A percentile compares a stretch with the other conserved stretches of the same genome.
Conservation (phyloP, 768 basidiomycete species). For the Mycena amicta region DNA sequence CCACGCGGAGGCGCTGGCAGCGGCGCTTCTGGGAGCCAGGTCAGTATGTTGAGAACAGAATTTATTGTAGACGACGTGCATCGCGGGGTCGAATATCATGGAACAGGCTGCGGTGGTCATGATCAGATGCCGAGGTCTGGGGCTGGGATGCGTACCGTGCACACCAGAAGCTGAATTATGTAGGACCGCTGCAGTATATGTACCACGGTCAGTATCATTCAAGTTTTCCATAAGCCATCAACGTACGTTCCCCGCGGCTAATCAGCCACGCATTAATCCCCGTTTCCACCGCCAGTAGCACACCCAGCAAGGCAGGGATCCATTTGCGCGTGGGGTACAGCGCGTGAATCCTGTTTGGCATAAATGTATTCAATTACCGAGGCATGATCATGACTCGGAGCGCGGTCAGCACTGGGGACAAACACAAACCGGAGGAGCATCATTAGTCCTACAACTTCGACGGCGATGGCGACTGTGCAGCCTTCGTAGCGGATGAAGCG, state of each 20-base stretch:
- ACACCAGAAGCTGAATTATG: conserved; percentile 17
- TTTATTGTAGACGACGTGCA: too few species aligned
- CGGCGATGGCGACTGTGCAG: conserved; percentile 43
- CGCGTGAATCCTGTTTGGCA: conserved; percentile 30
- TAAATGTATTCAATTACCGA: not conserved
- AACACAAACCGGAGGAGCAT: conserved; percentile 32
- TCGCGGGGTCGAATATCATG: conserved; percentile 36
- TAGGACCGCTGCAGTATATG: conserved; percentile 5
- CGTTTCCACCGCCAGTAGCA: conserved; percentile 29
- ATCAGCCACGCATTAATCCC: conserved; percentile 37
- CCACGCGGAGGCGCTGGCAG: conserved; percentile 37
- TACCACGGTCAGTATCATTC: not conserved
- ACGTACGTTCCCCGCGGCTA: conserved; percentile 33
- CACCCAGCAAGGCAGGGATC: conserved; percentile 26
- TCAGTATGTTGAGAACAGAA: too few species aligned
- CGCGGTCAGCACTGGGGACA: not conserved
- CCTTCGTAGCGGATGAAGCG: conserved; percentile 38
- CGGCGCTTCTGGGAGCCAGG: conserved; percentile 22
- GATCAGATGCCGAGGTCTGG: conserved; percentile 14
- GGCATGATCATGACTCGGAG: not conserved
- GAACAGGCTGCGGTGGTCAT: conserved; percentile 38
- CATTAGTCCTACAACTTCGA: conserved; percentile 41
- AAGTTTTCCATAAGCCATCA: not conserved
- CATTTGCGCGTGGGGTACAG: conserved; percentile 27
- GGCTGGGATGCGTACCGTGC: too few species aligned